Conservation (phyloP, 1,139 yeast species). For the Diutina catenulata region DNA sequence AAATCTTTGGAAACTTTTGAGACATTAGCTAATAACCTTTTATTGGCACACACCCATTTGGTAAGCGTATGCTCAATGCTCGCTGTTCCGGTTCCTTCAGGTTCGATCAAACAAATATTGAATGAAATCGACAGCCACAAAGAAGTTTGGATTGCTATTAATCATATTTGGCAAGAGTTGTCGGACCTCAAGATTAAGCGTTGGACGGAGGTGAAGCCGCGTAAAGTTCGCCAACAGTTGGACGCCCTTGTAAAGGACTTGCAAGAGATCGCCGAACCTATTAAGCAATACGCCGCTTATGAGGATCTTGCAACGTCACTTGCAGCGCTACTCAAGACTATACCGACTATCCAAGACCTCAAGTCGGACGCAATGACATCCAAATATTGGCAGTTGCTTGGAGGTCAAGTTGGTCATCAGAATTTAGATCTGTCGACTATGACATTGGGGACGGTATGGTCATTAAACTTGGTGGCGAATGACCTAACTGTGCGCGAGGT, state of each 20-base stretch:
- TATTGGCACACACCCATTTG: background rate
- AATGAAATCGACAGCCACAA: background rate
- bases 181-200: background rate
- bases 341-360: conserved; percentile 8
- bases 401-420: background rate
- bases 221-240: background rate
- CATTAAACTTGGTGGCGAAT: conserved; percentile 37
- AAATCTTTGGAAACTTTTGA: conserved; percentile 32
- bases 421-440: conserved; percentile 9
- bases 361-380: conserved; percentile 1
- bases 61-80: conserved; percentile 12
- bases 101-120: background rate
- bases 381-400: conserved; percentile 8
- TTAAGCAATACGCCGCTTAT: conserved; percentile 2
- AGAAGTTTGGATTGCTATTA: conserved; percentile 22
- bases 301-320: conserved; percentile 35
- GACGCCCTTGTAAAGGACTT: background rate
- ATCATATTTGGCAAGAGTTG: conserved; percentile 15
- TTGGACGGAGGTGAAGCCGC: conserved; percentile 1
- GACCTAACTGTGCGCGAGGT: conserved; percentile 36
- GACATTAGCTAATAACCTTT: conserved; percentile 12
- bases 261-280: background rate
- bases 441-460: conserved; percentile 54
- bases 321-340: conserved; percentile 31
- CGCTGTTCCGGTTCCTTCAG: conserved; percentile 11